Percentiles rank a stretch among this genome's conserved stretches.
Conservation (phyloP, 371 early-diverging fungal species). For the Chytridium lagenaria region DNA sequence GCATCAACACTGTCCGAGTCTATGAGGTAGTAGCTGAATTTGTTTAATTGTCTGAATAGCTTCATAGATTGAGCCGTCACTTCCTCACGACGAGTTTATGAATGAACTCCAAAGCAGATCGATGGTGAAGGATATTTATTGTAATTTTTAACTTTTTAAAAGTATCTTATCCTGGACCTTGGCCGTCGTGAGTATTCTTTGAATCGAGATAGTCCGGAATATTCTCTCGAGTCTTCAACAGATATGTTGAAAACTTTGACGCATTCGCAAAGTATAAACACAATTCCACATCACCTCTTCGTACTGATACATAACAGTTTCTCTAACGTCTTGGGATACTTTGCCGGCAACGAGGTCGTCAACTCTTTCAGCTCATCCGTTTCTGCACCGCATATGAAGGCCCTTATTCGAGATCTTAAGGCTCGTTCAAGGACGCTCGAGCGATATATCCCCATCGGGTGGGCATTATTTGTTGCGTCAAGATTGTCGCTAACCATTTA, state of each 20-base stretch:
- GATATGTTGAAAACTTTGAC: slow-evolving; percentile 24
- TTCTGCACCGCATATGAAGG: slow-evolving; percentile 33
- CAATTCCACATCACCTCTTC: slow-evolving; percentile 3
- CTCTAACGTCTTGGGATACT: slow-evolving; percentile 23
- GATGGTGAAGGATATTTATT: no score
- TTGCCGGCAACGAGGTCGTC: slow-evolving; percentile 39
- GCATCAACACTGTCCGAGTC: slow-evolving; percentile 33
- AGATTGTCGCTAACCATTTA: neutral
- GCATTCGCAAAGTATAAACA: slow-evolving; percentile 30
- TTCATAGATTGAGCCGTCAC: no score
- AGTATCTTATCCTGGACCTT: slow-evolving; percentile 31
- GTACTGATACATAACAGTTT: slow-evolving; percentile 14
- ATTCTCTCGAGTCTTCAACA: slow-evolving; percentile 19
- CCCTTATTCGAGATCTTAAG: slow-evolving; percentile 34
- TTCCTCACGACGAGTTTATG: no score
- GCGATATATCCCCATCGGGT: slow-evolving; percentile 34
- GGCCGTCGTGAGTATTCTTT: slow-evolving; percentile 13
- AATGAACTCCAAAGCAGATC: no score
- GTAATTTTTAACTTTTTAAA: neutral
- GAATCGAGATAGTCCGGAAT: slow-evolving; percentile 20
- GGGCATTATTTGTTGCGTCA: slow-evolving; percentile 8
- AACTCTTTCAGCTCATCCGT: slow-evolving; percentile 14
- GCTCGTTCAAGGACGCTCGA: slow-evolving; percentile 1
- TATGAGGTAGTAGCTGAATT: no score
- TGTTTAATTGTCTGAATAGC: no score